Evolutionary conservation across 257 asterid species (phyloP).

Genomic region (Gentiana macrophylla): DNA sequence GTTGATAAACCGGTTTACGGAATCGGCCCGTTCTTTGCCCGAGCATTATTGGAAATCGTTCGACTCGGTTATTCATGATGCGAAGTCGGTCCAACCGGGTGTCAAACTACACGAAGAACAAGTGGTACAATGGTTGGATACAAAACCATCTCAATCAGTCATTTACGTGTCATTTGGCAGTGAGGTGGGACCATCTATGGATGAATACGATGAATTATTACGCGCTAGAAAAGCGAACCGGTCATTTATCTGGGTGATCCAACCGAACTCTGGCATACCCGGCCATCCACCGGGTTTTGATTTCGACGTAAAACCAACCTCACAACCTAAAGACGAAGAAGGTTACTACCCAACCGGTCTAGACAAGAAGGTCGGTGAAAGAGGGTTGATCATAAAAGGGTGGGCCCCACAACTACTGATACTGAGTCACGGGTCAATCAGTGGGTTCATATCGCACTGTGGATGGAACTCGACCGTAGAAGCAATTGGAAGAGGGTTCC

Average conservation of each 20-base stretch:
- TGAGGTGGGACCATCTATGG: slow-evolving; percentile 50
- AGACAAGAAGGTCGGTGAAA: slow-evolving; percentile 28
- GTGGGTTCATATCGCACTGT: slow-evolving; percentile 64
- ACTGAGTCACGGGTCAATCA: slow-evolving; percentile 45
- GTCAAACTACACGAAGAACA: slow-evolving; percentile 51
- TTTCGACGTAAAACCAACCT: slow-evolving; percentile 15
- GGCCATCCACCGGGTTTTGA: slow-evolving; percentile 26
- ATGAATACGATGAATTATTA: slow-evolving; percentile 38
- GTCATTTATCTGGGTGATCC: slow-evolving; percentile 68
- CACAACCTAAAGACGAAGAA: slow-evolving; percentile 14
- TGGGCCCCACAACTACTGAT: slow-evolving; percentile 73
- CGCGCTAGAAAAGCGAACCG: slow-evolving; percentile 31
- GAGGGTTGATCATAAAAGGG: slow-evolving; percentile 57
- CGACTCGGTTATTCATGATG: slow-evolving; percentile 31
- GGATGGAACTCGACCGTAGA: slow-evolving; percentile 75
- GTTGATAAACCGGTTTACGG: slow-evolving; percentile 39
- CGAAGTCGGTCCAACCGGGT: slow-evolving; percentile 32
- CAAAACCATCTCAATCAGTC: slow-evolving; percentile 40
- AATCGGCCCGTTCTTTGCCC: slow-evolving; percentile 59
- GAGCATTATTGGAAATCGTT: slow-evolving; percentile 39
- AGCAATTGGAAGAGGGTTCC: slow-evolving; percentile 50
- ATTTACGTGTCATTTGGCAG: slow-evolving; percentile 70
- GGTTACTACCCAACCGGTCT: slow-evolving; percentile 45
- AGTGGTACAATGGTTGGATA: slow-evolving; percentile 48
- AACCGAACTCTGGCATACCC: slow-evolving; percentile 38